phyloP scores from a whole-genome alignment of 352 stramenopile species.

The Globisporangium iwayamae region DNA sequence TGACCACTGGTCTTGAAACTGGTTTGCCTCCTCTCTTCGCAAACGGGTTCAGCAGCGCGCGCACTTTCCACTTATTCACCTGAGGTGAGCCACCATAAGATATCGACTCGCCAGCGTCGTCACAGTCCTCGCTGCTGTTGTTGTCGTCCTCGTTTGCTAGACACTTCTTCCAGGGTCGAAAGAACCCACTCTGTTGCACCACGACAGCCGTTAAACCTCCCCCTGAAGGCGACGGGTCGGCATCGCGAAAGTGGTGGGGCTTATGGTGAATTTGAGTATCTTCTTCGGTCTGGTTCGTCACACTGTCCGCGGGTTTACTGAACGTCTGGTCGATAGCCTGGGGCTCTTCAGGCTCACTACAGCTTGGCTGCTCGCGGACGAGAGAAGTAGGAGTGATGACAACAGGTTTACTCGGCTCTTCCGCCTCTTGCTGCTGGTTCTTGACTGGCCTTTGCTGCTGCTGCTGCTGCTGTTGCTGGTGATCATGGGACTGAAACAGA shows the following conservation, averaged over 20 bases:
- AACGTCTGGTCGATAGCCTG: conserved; percentile 7
- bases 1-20: neutral
- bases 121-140: conserved; percentile 16
- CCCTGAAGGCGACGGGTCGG: neutral
- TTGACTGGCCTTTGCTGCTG: neutral
- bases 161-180: conserved; percentile 54
- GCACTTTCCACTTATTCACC: conserved; percentile 72
- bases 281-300: conserved; percentile 15
- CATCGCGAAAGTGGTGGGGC: conserved; percentile 21
- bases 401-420: conserved; percentile 1
- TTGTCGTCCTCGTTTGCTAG: conserved; percentile 15
- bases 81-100: neutral
- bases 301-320: neutral
- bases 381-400: neutral
- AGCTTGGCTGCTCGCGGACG: neutral
- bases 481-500: neutral
- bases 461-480: too few species aligned
- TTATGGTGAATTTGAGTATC: conserved; percentile 15
- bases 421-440: conserved; percentile 27
- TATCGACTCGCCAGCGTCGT: neutral
- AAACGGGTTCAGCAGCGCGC: conserved; percentile 66
- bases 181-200: conserved; percentile 34
- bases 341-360: neutral
- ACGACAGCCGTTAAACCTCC: conserved; percentile 10
- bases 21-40: conserved; percentile 30